Percentiles rank a stretch among this genome's conserved stretches.
These are phyloP conservation scores for Zizania palustris DNA, from an alignment of 202 grass and related monocot species.

Conservation along the genomic window DNA sequence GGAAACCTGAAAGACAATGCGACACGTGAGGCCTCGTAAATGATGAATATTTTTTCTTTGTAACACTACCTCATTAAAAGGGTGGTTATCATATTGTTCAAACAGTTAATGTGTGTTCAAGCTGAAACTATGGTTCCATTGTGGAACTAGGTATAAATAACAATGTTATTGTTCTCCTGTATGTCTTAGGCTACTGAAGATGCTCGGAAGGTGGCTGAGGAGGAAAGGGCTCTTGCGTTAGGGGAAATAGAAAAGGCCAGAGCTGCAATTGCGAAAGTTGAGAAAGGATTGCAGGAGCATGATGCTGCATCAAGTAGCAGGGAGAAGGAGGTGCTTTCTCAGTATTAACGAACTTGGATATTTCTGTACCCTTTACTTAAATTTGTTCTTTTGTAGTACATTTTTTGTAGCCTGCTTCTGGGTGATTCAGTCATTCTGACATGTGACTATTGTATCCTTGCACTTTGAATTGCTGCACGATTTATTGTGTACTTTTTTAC, in stretches of 20 bases:
- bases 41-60: conserved; percentile 18
- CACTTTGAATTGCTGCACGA: conserved; percentile 17
- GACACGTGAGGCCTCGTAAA: conserved; percentile 16
- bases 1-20: background rate
- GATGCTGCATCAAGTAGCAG: conserved; percentile 63
- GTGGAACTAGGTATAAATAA: background rate
- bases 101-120: background rate
- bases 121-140: background rate
- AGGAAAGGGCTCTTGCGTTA: conserved; percentile 84
- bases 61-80: background rate
- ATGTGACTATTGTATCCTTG: conserved; percentile 28
- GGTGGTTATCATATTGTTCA: background rate
- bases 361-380: conserved; percentile 25
- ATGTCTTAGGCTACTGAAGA: conserved; percentile 84
- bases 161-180: conserved; percentile 35
- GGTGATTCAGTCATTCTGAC: background rate
- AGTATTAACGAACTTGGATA: conserved; percentile 39
- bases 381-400: conserved; percentile 20
- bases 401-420: background rate
- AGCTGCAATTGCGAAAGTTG: conserved; percentile 73
- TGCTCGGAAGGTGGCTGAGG: conserved; percentile 87
- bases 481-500: conserved; percentile 10
- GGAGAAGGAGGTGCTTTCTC: conserved; percentile 59
- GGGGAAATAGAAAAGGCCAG: conserved; percentile 91
- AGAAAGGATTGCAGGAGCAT: conserved; percentile 68